Evolutionary conservation across 1,284 basidiomycete genomes (phyloP).

Genomic region (Apiotrichum mycotoxinovorans): DNA sequence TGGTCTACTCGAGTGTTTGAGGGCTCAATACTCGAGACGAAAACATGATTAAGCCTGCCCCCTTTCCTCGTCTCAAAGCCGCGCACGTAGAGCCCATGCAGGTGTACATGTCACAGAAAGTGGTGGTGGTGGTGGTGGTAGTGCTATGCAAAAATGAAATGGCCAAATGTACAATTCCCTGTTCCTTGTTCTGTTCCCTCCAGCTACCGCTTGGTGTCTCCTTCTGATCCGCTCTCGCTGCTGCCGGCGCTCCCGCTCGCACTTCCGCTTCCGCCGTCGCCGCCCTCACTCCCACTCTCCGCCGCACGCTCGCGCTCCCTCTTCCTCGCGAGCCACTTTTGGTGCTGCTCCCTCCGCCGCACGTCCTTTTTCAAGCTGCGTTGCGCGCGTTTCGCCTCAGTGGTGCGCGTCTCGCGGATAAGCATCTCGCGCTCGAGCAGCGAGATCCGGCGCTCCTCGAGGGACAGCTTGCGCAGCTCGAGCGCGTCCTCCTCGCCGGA

Average conservation of each 20-base stretch:
- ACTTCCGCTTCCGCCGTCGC: background rate
- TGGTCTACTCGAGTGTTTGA: too few relatives aligned
- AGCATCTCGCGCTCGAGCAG: slow-evolving; percentile 11
- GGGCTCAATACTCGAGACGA: too few relatives aligned
- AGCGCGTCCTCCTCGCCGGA: background rate
- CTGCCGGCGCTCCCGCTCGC: background rate
- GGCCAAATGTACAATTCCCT: too few relatives aligned
- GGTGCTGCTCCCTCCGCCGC: background rate
- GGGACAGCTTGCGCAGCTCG: background rate
- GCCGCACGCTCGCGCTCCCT: background rate
- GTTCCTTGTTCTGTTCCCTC: too few relatives aligned
- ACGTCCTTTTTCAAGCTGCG: slow-evolving; percentile 2
- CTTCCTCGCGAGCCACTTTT: background rate
- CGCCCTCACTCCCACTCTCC: background rate
- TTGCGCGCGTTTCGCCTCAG: slow-evolving; percentile 4
- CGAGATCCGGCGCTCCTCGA: slow-evolving; percentile 12
- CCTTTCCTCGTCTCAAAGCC: too few relatives aligned
- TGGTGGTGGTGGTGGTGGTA: too few relatives aligned
- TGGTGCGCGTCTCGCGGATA: slow-evolving; percentile 7
- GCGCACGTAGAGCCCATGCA: too few relatives aligned
- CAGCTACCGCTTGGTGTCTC: background rate
- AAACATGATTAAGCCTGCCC: too few relatives aligned
- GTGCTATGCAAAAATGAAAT: too few relatives aligned
- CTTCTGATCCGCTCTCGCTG: background rate
- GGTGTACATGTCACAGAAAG: too few relatives aligned